Base-by-base conservation (phyloP, 176 grass and related monocot genomes). In the Ampelocalamus luodianensis region DNA sequence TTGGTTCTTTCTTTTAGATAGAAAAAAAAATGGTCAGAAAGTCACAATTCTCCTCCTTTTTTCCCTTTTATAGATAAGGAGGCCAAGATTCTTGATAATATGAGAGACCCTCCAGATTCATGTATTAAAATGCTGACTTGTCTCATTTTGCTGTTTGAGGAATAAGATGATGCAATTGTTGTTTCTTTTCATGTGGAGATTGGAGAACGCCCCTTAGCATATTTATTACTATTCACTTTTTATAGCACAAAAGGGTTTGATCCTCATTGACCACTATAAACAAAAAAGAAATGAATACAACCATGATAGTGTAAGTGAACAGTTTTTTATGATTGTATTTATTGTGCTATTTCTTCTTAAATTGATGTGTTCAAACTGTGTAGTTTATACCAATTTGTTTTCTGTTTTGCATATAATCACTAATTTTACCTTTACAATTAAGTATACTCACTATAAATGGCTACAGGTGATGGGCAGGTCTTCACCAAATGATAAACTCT, bases 401-500 rank as follows among this genome's bases (percentile, higher is more conserved):
- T 72, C 64, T 78, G 46, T 32, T 78, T 45, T 76, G 68, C 42
- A 38, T 43, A 50, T 80, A n/a, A 34, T 76, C 0, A 56, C 32
- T 79, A 2, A 0, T 55, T 53, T 72, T 48, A 26, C 38, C 37
- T 63, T 46, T 43, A 2, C 39, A 50, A 27, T 77, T 71, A 65
- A 85, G 24, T 62, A 27, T 50, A 50, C 8, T 85, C 5, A 74
- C 15, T 86, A 22, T 87, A 76, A 88, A 72, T 86, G 45, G 36
- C 70, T 72, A 20, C 63, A 96, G 96, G 96, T 98, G 65, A 98
- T 96, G 96, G 93, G 96, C 51, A 91, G 96, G 60, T 98, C 96
- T 85, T 88, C 96, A 34, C 96, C 96, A 74, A 98, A 93, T 76
- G 96, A 98, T 72, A 98, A 98, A 17, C 94, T 98, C 46, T 65